Base-by-base conservation (phyloP, 2,329 filamentous ascomycete genomes). In the Corniculantispora saksenae region DNA sequence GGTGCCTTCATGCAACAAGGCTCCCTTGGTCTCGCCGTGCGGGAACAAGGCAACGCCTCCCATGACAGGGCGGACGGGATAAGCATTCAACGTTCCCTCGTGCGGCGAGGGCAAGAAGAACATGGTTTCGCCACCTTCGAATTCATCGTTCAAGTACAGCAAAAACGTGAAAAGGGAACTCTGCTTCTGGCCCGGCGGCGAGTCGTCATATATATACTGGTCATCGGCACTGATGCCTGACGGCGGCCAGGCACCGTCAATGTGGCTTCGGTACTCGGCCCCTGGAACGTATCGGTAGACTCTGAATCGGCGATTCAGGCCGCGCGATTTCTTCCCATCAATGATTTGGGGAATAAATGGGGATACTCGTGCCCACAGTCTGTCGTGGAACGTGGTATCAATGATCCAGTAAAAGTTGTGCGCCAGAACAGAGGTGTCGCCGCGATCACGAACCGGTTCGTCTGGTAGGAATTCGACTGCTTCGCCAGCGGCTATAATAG, bases 331-430 rank as follows among this genome's bases (percentile, higher is more conserved):
- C 43, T 84, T 84, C 0, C 89, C 89, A 17, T 81, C 81, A 1
- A 90, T 78, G 0, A 76, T 75, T 0, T 78, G 72, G 0, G 89
- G 88, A 0, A 91, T 83, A 56, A 86, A 88, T 0, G 81, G 77
- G 3, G 81, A 77, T 2, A 91, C 84, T 17, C 89, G 83, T 0
- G 78, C 75, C 89, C 89, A 91, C 1, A 91, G 79, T 17, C 78
- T 81, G 64, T 89, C 83, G 70, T 88, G 85, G 73, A 91, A 91
- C 0, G 81, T 79, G 25, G 81, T 79, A 69, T 91, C 89, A 15
- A 88, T 81, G 10, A 91, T 81, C 89, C 89, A 91, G 78, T 91
- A 91, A 69, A 91, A 90, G 74, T 91, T 91, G 77, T 91, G 89
- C 0, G 89, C 89, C 1, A 91, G 75, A 55, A 91, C 83, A 70